phyloP scores from a whole-genome alignment of 176 grass and related monocot genomes.

The Chloris gayana region DNA sequence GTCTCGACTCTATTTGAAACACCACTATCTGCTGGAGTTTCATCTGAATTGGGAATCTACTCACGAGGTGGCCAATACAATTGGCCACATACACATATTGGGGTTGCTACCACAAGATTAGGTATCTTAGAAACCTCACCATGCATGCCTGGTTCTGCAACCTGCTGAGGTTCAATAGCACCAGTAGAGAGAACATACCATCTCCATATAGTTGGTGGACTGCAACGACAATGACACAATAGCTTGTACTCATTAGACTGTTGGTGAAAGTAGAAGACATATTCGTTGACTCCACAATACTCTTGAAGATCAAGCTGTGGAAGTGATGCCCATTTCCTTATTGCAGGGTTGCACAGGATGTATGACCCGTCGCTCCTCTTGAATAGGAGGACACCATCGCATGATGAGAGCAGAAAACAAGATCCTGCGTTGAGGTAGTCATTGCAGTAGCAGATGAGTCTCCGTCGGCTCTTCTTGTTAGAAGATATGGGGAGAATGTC shows the following conservation, averaged over 20 bases:
- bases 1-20: not conserved
- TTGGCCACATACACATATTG: not conserved
- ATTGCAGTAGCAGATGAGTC: not conserved
- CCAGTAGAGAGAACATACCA: not conserved
- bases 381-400: not conserved
- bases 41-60: not conserved
- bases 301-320: not conserved
- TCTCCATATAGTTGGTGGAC: not conserved
- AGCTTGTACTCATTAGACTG: not conserved
- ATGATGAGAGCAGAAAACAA: not conserved
- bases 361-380: not conserved
- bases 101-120: no score
- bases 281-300: accelerated
- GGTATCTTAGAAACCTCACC: not conserved
- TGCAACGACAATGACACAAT: not conserved
- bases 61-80: not conserved
- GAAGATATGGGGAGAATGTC: not conserved
- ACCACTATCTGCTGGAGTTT: not conserved
- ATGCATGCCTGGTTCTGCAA: not conserved
- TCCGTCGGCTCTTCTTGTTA: not conserved
- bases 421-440: not conserved
- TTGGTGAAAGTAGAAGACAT: not conserved
- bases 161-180: not conserved
- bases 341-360: not conserved
- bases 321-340: not conserved